Base-by-base conservation (phyloP, 2,329 filamentous ascomycete species). In the Fusarium protoensiforme region DNA sequence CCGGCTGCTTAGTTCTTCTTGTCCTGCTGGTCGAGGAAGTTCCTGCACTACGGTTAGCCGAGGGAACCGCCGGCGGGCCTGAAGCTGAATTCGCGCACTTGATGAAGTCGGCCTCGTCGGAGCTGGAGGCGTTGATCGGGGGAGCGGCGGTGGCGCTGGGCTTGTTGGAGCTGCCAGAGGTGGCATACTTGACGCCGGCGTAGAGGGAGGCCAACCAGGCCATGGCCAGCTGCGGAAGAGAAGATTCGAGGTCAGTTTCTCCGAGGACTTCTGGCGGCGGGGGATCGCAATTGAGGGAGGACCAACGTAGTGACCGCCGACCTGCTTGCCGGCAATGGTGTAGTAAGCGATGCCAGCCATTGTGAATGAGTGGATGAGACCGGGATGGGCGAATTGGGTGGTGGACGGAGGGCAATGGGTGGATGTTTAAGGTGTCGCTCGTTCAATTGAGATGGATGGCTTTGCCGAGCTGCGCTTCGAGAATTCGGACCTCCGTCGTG, bases 41-140 rank as follows among this genome's bases (percentile, higher is more conserved):
- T 82, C 80, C 83, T 84, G 66, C 65, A 16, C 22, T 7, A 20
- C 22, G 51, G 74, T 82, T 77, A 82, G 80, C 69, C 48, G 53
- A 61, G 29, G n/a, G 22, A 51, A 29, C 39, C 59, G 38, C 18
- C 13, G 35, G 33, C 61, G 41, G n/a, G 58, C 31, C n/a, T 70
- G 51, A 51, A 5, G 51, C 51, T 58, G 75, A 79, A 79, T 78
- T 78, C 74, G 80, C 87, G 84, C 82, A 91, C 89, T 90, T 89
- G 85, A 91, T 90, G 83, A 91, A 91, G 80, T 90, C 88, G 81
- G 87, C 88, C 85, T 91, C 89, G 80, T 90, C 89, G 78, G 88
- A 85, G 83, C 85, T 89, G 61, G 87, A 86, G 68, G 89, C 89
- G 81, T 91, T 90, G 85, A 91, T 89, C 59, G 89, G 89, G 72